A percentile compares a stretch with the other conserved stretches of the same genome.
phyloP scores from a whole-genome alignment of 305 asterid genomes.

The Withania somnifera region DNA sequence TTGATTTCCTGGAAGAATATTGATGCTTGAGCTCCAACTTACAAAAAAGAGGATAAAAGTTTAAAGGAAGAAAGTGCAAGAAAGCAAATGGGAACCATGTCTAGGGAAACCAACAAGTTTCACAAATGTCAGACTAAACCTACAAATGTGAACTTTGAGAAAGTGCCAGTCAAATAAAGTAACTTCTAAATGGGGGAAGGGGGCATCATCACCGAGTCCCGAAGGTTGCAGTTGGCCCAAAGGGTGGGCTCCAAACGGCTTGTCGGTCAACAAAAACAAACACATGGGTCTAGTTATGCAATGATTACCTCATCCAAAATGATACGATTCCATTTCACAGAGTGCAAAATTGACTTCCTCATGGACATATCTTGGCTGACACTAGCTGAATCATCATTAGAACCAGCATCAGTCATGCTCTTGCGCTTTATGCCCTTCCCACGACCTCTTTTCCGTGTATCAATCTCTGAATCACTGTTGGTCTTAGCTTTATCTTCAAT shows the following conservation, averaged over 20 bases:
- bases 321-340: slow-evolving; percentile 71
- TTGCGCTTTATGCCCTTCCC: slow-evolving; percentile 18
- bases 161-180: not conserved
- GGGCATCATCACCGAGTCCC: not conserved
- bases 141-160: not conserved
- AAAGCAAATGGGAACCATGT: not conserved
- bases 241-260: not conserved
- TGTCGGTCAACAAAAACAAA: not conserved
- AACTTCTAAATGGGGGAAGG: not conserved
- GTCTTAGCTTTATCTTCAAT: slow-evolving; percentile 8
- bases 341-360: slow-evolving; percentile 60
- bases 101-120: not conserved
- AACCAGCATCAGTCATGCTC: slow-evolving; percentile 15
- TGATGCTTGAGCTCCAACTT: not conserved
- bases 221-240: not conserved
- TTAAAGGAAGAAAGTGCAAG: not conserved
- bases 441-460: slow-evolving; percentile 12
- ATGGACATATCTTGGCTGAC: slow-evolving; percentile 18
- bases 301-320: slow-evolving; percentile 74
- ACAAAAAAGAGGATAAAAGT: not conserved
- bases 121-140: not conserved
- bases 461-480: slow-evolving; percentile 16
- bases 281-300: not conserved
- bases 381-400: slow-evolving; percentile 18
- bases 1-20: not conserved